These are phyloP conservation scores for Herpetomonas tarakana DNA, from an alignment of 208 protist genomes.

Conservation along the genomic window DNA sequence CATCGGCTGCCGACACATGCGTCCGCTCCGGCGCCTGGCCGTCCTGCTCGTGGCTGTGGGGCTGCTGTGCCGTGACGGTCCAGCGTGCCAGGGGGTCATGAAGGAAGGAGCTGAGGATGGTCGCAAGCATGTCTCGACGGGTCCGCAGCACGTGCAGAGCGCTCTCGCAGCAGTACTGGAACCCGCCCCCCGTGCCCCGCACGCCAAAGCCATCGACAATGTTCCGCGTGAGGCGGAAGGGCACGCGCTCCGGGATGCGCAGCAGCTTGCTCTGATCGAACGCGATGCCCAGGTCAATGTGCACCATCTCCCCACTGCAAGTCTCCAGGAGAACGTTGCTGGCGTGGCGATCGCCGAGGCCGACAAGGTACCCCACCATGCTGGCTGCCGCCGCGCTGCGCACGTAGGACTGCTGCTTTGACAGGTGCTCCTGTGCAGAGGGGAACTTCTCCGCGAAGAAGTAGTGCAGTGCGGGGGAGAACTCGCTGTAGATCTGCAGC, in stretches of 20 bases:
- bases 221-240: conserved; percentile 96
- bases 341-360: conserved; percentile 96
- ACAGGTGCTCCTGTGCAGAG: conserved; percentile 73
- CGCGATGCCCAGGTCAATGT: conserved; percentile 96
- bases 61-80: conserved; percentile 34
- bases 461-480: conserved; percentile 93
- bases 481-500: conserved; percentile 64
- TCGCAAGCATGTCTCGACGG: conserved; percentile 70
- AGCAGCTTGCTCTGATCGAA: conserved; percentile 92
- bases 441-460: conserved; percentile 94
- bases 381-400: conserved; percentile 86
- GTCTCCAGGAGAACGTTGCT: conserved; percentile 96
- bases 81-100: conserved; percentile 96
- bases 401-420: conserved; percentile 82
- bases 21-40: conserved; percentile 36
- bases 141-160: conserved; percentile 83
- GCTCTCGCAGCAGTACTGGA: conserved; percentile 84
- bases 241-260: conserved; percentile 93
- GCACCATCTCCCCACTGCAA: conserved; percentile 88
- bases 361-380: conserved; percentile 95
- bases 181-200: conserved; percentile 88
- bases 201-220: conserved; percentile 96
- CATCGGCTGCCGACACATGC: conserved; percentile 47
- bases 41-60: neutral
- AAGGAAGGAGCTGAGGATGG: conserved; percentile 92